phyloP scores from a whole-genome alignment of 345 rosid species.

The Geranium rotundifolium region DNA sequence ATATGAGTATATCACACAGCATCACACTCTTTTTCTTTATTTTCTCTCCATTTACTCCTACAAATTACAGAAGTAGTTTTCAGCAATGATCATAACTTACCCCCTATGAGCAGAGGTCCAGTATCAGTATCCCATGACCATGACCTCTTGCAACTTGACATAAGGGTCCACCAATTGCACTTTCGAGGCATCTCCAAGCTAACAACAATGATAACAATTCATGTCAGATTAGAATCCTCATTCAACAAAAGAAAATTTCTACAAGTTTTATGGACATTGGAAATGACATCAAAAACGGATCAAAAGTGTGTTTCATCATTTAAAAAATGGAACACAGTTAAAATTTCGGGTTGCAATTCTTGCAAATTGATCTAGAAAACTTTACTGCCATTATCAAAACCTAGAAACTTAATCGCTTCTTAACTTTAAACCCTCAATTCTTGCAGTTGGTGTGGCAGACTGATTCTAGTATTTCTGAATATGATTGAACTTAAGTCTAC shows the following conservation, averaged over 20 bases:
- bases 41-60: slow-evolving; percentile 19
- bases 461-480: slow-evolving; percentile 11
- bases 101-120: slow-evolving; percentile 24
- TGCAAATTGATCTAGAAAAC: too few species aligned
- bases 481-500: slow-evolving; percentile 21
- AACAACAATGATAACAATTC: not conserved
- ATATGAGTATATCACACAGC: slow-evolving; percentile 14
- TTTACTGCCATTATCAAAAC: not conserved
- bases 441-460: too few species aligned
- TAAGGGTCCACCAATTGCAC: slow-evolving; percentile 1
- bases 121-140: slow-evolving; percentile 22
- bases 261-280: not conserved
- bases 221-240: not conserved
- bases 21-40: slow-evolving; percentile 11
- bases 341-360: not conserved
- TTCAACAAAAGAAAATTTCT: not conserved
- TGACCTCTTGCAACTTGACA: slow-evolving; percentile 32
- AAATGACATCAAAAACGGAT: not conserved
- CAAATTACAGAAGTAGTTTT: slow-evolving; percentile 32
- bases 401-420: not conserved
- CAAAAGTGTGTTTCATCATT: not conserved
- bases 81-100: slow-evolving; percentile 48
- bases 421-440: not conserved
- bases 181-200: not conserved
- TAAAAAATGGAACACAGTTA: not conserved